These are phyloP conservation scores for Phenoliferia sp. DNA, from an alignment of 1,284 basidiomycete species.

Conservation along the genomic window DNA sequence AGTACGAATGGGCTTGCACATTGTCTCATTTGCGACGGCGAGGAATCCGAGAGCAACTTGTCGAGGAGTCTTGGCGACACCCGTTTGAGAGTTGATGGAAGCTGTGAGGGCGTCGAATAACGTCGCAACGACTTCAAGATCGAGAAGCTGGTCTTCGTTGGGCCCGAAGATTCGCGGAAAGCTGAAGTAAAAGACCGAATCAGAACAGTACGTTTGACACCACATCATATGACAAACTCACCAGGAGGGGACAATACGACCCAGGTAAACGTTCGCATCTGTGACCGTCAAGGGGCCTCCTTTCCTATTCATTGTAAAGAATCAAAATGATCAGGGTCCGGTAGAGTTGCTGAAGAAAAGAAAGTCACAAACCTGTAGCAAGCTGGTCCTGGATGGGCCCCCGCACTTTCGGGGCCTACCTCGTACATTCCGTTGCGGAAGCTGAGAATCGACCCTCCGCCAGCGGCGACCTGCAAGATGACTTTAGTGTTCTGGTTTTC, in stretches of 20 bases:
- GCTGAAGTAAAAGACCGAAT: background rate
- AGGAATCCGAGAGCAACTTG: constrained; percentile 83
- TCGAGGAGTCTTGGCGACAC: constrained; percentile 55
- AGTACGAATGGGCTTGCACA: constrained; percentile 25
- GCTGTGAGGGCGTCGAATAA: constrained; percentile 63
- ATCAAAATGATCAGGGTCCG: constrained; percentile 1
- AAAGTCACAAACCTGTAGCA: no score
- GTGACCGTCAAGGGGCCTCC: constrained; percentile 79
- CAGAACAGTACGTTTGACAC: constrained; percentile 10
- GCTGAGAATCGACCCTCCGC: constrained; percentile 74
- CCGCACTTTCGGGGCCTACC: constrained; percentile 49
- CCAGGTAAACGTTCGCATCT: constrained; percentile 78
- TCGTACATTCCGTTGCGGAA: constrained; percentile 62
- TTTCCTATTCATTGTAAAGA: constrained; percentile 60
- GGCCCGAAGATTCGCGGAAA: constrained; percentile 84
- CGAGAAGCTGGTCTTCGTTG: constrained; percentile 73
- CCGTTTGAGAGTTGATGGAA: constrained; percentile 55
- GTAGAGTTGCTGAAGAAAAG: constrained; percentile 52
- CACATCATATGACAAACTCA: constrained; percentile 40
- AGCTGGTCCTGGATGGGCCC: constrained; percentile 64
- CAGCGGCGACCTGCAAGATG: constrained; percentile 73
- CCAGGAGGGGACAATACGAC: constrained; percentile 72
- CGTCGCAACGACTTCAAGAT: constrained; percentile 58
- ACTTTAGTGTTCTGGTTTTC: no score
- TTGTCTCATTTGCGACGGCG: constrained; percentile 57